Evolutionary conservation across 805 yeast species (phyloP).

Genomic region (Zygotorulaspora danielsina): DNA sequence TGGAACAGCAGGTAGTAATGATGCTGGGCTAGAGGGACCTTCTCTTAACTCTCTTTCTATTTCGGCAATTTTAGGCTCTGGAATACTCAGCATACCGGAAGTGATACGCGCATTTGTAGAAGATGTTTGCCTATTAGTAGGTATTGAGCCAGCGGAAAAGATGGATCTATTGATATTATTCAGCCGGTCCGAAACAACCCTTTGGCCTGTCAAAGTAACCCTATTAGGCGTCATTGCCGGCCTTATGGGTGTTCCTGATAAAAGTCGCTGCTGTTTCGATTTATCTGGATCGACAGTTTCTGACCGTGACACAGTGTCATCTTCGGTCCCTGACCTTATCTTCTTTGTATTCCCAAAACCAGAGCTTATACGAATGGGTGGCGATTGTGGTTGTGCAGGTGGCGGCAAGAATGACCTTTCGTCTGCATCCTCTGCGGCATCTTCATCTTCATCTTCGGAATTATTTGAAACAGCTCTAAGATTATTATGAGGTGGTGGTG

Average conservation of each 20-base stretch:
- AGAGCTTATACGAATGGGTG: slow-evolving; percentile 37
- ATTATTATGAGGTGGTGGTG: slow-evolving; percentile 23
- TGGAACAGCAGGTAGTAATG: slow-evolving; percentile 32
- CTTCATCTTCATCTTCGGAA: slow-evolving; percentile 33
- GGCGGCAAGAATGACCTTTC: slow-evolving; percentile 37
- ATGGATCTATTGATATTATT: slow-evolving; percentile 15
- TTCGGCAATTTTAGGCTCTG: slow-evolving; percentile 42
- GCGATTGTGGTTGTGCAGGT: slow-evolving; percentile 38
- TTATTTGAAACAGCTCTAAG: slow-evolving; percentile 23
- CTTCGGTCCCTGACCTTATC: slow-evolving; percentile 30
- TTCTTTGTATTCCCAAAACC: slow-evolving; percentile 33
- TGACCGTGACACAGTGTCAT: slow-evolving; percentile 38
- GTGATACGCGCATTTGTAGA: slow-evolving; percentile 36
- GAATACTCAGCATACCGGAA: slow-evolving; percentile 43
- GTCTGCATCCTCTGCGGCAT: slow-evolving; percentile 30
- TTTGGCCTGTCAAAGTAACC: slow-evolving; percentile 27
- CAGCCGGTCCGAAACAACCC: slow-evolving; percentile 30
- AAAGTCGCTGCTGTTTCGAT: slow-evolving; percentile 33
- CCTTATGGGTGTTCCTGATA: slow-evolving; percentile 33
- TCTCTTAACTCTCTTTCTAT: slow-evolving; percentile 38
- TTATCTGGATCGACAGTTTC: slow-evolving; percentile 38
- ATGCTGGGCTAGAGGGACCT: slow-evolving; percentile 39
- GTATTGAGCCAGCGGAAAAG: slow-evolving; percentile 11
- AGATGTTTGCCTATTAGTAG: slow-evolving; percentile 13
- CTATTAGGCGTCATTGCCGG: slow-evolving; percentile 24